Conservation (phyloP, 495 filamentous ascomycete species). For the Baudoinia panamericana region DNA sequence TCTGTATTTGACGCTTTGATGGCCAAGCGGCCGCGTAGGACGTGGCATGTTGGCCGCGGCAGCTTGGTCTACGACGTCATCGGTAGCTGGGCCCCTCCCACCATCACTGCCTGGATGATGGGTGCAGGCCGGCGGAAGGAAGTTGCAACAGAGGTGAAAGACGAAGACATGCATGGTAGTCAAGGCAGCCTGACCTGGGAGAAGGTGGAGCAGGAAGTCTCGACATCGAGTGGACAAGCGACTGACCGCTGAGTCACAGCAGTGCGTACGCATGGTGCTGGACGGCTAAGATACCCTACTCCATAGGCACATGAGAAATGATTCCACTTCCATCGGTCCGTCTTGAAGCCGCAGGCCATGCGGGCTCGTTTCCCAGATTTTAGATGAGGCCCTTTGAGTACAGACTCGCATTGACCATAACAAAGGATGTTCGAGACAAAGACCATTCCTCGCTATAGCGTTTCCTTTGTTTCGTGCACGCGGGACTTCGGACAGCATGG, state of each 20-base stretch:
- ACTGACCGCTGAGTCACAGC: neutral
- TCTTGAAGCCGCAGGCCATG: too few species aligned
- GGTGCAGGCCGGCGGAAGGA: slow-evolving; percentile 43
- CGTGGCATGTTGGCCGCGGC: slow-evolving; percentile 68
- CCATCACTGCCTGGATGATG: slow-evolving; percentile 81
- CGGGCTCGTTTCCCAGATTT: too few species aligned
- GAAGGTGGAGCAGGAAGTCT: slow-evolving; percentile 24
- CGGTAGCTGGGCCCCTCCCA: slow-evolving; percentile 66
- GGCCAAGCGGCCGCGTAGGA: slow-evolving; percentile 34
- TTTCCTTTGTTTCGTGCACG: neutral
- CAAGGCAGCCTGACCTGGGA: slow-evolving; percentile 29
- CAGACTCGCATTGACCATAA: too few species aligned
- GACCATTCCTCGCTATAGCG: neutral
- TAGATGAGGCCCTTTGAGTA: too few species aligned
- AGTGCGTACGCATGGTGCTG: neutral
- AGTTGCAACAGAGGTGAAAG: neutral
- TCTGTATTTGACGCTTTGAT: slow-evolving; percentile 79
- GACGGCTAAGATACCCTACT: slow-evolving; percentile 2
- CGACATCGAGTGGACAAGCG: neutral
- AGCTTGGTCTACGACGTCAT: slow-evolving; percentile 73
- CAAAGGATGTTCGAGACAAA: too few species aligned
- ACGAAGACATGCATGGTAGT: slow-evolving; percentile 17
- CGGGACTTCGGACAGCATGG: neutral
- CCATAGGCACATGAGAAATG: slow-evolving; percentile 6
- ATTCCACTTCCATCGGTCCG: too few species aligned